These are phyloP conservation scores for Achaetomiella virescens DNA, from an alignment of 495 filamentous ascomycete genomes.

Conservation along the genomic window DNA sequence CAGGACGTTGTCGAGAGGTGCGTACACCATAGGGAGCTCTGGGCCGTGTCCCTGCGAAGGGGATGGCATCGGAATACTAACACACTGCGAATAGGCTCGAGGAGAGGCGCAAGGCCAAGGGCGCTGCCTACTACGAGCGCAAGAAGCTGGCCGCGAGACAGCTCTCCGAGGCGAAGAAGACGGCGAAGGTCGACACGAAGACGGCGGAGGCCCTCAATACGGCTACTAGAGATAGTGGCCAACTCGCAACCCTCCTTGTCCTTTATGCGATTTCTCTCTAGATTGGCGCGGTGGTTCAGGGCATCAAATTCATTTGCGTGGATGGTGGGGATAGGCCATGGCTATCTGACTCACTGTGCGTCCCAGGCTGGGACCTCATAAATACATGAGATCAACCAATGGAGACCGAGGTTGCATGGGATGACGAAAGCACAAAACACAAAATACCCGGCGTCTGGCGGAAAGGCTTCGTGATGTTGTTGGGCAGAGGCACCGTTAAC, in stretches of 20 bases:
- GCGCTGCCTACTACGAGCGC: constrained; percentile 97
- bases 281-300: constrained; percentile 39
- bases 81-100: constrained; percentile 63
- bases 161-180: constrained; percentile 85
- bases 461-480: constrained; percentile 20
- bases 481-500: constrained; percentile 17
- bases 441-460: constrained; percentile 28
- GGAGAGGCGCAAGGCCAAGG: constrained; percentile 98
- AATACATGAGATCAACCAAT: constrained; percentile 36
- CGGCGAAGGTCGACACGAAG: constrained; percentile 73
- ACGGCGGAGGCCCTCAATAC: constrained; percentile 48
- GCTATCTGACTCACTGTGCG: constrained; percentile 32
- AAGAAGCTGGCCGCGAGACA: constrained; percentile 93
- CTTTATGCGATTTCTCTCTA: constrained; percentile 37
- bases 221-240: constrained; percentile 46
- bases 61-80: constrained; percentile 31
- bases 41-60: background rate
- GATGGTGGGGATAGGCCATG: constrained; percentile 31
- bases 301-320: constrained; percentile 38
- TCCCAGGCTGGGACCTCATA: constrained; percentile 34
- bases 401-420: constrained; percentile 33
- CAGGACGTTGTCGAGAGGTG: constrained; percentile 96
- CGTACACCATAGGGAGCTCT: constrained; percentile 33
- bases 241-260: constrained; percentile 23
- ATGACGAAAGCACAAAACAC: constrained; percentile 24